Base-by-base conservation (phyloP, 139 green algal genomes). In the Desmodesmus armatus region DNA sequence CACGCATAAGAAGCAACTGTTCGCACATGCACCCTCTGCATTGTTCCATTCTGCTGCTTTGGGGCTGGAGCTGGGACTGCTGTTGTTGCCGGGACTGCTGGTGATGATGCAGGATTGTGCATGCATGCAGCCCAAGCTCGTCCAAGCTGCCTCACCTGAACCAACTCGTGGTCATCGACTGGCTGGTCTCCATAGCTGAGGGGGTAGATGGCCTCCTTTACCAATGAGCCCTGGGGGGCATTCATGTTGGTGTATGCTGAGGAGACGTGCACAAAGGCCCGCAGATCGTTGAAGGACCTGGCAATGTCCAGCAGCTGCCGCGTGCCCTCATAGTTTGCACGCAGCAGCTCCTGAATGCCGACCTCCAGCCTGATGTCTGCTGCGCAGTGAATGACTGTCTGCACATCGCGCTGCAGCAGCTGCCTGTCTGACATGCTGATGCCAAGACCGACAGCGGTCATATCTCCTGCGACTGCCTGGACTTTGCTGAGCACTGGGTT, bases 201-300 rank as follows among this genome's bases (percentile, higher is more conserved):
- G 40, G 91, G 91, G 35, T 89, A 89, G 55, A 93, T 74, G 27
- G 58, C 15, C 74, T 94, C 91, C 60, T 87, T 65, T 31, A 92
- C 91, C 25, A 58, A 71, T 53, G 55, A 78, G 37, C 84, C 85
- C 19, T 47, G 33, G 4, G 78, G 80, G 53, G 74, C 62, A 53
- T 85, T 80, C 44, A 90, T 83, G 80, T 90, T 91, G 11, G 76
- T 80, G 65, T 88, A 93, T 0, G 85, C 62, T 60, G 89, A 87
- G 31, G 84, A 90, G 75, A 93, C 85, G 73, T 93, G 82, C 49
- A 89, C 76, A 58, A 93, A 87, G n/a, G 44, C 17, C 23, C 31
- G 23, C 75, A 91, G 58, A 29, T 62, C 21, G 40, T 67, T 37
- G 25, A 82, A 65, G 35, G 60, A 72, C n/a, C 27, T 29, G 9